Base-by-base conservation (phyloP, 73 alveolate genomes). In the Blepharisma japonicum region DNA sequence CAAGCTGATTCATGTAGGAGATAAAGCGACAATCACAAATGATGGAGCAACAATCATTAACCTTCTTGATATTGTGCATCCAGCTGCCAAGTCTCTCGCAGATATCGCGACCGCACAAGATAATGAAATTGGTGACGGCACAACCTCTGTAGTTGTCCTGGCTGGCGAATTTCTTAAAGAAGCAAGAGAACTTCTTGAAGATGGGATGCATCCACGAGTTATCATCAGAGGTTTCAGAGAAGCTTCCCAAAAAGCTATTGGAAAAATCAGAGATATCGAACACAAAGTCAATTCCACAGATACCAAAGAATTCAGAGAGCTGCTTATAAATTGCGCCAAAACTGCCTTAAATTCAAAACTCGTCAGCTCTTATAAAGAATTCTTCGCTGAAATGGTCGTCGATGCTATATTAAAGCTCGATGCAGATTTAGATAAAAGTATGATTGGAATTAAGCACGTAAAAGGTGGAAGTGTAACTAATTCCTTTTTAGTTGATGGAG, bases 91-190 rank as follows among this genome's bases (percentile, higher is more conserved):
- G 86, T 84, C 90, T 53, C 67, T 96, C 78, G 99, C 94, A 2
- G 99, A 96, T 85, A 94, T 96, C 82, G 96, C 98, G 79, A 94
- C 88, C 82, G 81, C 97, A 74, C 95, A 96, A 85, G 99, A 96
- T 82, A 87, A 88, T 82, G 98, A 92, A 82, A 98, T 96, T 18
- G 99, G 99, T 55, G 99, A 96, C 78, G 99, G 99, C 71, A 96
- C 99, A 79, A 96, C 99, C 46, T 83, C 96, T 25, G 98, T 95
- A 20, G 91, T 91, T 55, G 86, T 96, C 72, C 70, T 96, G 84
- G 98, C 99, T 50, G 96, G 94, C 38, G 99, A 96, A 83, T 90
- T 96, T 55, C 85, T 96, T 67, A 94, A 92, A 79, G 98, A 96
- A 79, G 92, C 98, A 49, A 94, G 86, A 81, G 54, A 82, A 42